Percentiles rank a stretch among this genome's conserved stretches.
Conservation (phyloP, 352 stramenopile species). For the Phytopythium kandeliae region DNA sequence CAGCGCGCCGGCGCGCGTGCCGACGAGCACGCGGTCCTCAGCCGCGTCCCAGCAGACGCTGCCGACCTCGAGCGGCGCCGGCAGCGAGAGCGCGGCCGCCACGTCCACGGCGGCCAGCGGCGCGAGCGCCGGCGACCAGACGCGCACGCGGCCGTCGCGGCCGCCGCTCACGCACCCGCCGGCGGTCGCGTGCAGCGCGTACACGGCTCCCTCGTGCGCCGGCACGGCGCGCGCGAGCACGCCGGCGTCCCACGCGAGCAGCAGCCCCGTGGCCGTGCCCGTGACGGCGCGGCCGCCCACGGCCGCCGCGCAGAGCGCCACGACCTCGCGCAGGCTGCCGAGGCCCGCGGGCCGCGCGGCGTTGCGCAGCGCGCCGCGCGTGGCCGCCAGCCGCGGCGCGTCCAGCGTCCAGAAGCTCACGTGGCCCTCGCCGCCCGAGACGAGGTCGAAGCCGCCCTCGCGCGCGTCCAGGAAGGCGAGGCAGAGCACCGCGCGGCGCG, state of each 20-base stretch:
- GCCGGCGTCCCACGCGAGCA: slow-evolving; percentile 71
- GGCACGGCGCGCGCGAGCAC: slow-evolving; percentile 48
- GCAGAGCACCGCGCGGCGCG: slow-evolving; percentile 50
- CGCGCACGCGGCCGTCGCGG: slow-evolving; percentile 59
- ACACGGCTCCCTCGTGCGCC: slow-evolving; percentile 63
- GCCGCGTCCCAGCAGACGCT: slow-evolving; percentile 64
- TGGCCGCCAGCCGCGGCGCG: slow-evolving; percentile 37
- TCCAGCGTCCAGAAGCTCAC: slow-evolving; percentile 70
- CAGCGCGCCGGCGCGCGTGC: slow-evolving; percentile 59
- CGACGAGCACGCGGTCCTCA: slow-evolving; percentile 64
- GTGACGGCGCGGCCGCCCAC: slow-evolving; percentile 52
- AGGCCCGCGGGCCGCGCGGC: slow-evolving; percentile 8
- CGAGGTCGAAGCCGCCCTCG: slow-evolving; percentile 41
- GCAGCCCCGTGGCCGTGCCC: slow-evolving; percentile 50
- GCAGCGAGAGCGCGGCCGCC: slow-evolving; percentile 20
- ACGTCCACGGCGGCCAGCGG: slow-evolving; percentile 58
- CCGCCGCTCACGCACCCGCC: slow-evolving; percentile 55
- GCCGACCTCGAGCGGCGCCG: slow-evolving; percentile 17
- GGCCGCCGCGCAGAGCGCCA: slow-evolving; percentile 49
- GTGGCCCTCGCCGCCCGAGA: slow-evolving; percentile 61
- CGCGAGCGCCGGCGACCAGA: slow-evolving; percentile 42
- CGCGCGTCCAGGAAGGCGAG: slow-evolving; percentile 55
- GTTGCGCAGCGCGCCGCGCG: slow-evolving; percentile 60
- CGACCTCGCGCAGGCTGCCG: neutral
- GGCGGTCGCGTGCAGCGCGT: slow-evolving; percentile 51